These are phyloP conservation scores for Vitis rupestris DNA, from an alignment of 164 flowering plant genomes.

Conservation along the genomic window DNA sequence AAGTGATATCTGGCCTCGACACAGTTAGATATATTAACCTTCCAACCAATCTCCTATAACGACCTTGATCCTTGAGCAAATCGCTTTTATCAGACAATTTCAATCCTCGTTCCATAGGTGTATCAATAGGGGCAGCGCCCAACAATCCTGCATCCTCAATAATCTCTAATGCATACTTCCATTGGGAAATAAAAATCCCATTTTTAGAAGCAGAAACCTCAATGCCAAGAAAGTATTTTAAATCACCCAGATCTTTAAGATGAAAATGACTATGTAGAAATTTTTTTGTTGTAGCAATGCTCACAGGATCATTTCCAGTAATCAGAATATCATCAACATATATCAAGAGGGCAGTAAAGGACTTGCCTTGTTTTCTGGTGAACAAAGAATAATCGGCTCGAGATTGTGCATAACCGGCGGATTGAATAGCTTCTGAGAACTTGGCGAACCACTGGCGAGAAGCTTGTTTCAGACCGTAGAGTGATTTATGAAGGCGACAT, in stretches of 20 bases:
- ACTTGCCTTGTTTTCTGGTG: background rate
- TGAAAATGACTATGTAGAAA: background rate
- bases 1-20: background rate
- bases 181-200: constrained; percentile 3
- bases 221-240: background rate
- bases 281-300: background rate
- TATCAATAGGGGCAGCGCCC: too few relatives aligned
- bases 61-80: constrained; percentile 2
- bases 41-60: background rate
- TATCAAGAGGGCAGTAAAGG: background rate
- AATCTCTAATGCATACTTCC: background rate
- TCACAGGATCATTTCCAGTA: background rate
- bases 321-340: too few relatives aligned
- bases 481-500: background rate
- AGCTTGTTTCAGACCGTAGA: constrained; percentile 1
- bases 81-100: constrained; percentile 6
- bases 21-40: background rate
- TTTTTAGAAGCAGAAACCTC: background rate
- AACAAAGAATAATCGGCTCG: background rate
- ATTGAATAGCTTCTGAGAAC: background rate
- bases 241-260: background rate
- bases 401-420: background rate
- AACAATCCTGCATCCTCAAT: background rate
- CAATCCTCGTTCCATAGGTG: background rate
- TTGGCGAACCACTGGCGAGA: background rate